Evolutionary conservation across 257 asterid species (phyloP).

Genomic region (Fraxinus cuspidata): DNA sequence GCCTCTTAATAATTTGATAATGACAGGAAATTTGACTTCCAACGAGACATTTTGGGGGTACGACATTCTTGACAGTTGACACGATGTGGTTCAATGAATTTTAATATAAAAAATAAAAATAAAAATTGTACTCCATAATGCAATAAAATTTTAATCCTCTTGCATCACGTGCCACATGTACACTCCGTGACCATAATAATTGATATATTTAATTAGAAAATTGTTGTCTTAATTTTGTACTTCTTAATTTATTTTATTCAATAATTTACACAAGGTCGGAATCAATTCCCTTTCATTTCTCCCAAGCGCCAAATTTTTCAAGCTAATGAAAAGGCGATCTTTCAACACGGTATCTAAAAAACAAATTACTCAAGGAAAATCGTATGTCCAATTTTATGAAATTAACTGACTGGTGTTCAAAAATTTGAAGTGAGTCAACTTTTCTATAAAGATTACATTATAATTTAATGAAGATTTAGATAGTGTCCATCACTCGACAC

Average conservation of each 20-base stretch:
- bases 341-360: neutral
- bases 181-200: neutral
- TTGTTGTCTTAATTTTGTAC: neutral
- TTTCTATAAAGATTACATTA: too few relatives aligned
- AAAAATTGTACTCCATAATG: neutral
- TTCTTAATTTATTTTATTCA: neutral
- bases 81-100: neutral
- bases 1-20: neutral
- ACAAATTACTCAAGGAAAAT: too few relatives aligned
- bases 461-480: too few relatives aligned
- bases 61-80: neutral
- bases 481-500: neutral
- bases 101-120: neutral
- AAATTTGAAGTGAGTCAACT: neutral
- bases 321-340: neutral
- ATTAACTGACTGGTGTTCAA: neutral
- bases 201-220: neutral
- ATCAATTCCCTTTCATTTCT: neutral
- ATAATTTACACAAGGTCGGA: neutral
- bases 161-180: neutral
- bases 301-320: neutral
- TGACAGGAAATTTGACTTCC: conserved; percentile 6
- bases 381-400: neutral
- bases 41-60: neutral
- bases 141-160: neutral